Evolutionary conservation across 2,329 filamentous ascomycete genomes (phyloP).

Genomic region (Colletotrichum lindemuthianum): DNA sequence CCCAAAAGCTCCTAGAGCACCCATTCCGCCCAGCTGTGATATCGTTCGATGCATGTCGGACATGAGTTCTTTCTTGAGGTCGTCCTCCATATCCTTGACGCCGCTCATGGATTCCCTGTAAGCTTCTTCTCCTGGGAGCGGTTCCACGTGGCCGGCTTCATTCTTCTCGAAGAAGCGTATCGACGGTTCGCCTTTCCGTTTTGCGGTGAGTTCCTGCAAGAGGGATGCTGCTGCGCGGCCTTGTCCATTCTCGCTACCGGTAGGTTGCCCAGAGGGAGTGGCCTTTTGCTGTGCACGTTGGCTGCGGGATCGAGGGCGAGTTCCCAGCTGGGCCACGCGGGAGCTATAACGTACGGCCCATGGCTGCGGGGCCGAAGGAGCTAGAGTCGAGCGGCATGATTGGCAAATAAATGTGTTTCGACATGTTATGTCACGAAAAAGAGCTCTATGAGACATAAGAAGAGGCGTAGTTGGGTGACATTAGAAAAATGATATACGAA

Average conservation of each 20-base stretch:
- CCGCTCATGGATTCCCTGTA: conserved; percentile 52
- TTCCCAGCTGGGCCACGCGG: conserved; percentile 38
- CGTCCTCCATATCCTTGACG: conserved; percentile 41
- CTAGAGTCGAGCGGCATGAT: conserved; percentile 47
- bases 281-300: conserved; percentile 4
- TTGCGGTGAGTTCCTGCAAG: conserved; percentile 35
- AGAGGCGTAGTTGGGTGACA: conserved; percentile 17
- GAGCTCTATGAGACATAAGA: conserved; percentile 38
- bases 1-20: conserved; percentile 45
- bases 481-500: conserved; percentile 2
- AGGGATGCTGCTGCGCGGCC: conserved; percentile 36
- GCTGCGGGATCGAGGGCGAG: conserved; percentile 6
- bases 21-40: conserved; percentile 39
- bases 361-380: conserved; percentile 39
- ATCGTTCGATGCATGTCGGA: conserved; percentile 43
- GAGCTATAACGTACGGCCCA: conserved; percentile 47
- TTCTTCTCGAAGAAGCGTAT: conserved; percentile 62
- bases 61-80: conserved; percentile 40
- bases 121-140: conserved; percentile 51
- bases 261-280: not conserved
- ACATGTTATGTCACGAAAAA: conserved; percentile 47
- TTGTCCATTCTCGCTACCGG: not conserved
- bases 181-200: conserved; percentile 36
- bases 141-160: conserved; percentile 48
- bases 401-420: conserved; percentile 50